These are phyloP conservation scores for Suillus occidentalis DNA, from an alignment of 768 basidiomycete genomes.

Conservation along the genomic window DNA sequence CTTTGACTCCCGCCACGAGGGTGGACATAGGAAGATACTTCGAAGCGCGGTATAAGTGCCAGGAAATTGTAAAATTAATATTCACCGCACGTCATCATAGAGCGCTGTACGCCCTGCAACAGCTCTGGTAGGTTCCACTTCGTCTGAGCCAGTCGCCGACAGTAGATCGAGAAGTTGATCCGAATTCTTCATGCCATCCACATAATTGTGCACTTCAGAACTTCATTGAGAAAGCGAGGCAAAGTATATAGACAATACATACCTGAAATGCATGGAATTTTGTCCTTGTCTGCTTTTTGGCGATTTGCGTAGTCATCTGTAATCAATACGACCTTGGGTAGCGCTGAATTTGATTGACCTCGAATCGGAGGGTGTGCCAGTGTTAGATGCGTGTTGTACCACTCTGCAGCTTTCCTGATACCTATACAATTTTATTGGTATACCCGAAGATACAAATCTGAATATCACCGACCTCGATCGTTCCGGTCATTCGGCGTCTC, in stretches of 20 bases:
- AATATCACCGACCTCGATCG: constrained; percentile 69
- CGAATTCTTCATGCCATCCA: constrained; percentile 68
- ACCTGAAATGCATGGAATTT: constrained; percentile 67
- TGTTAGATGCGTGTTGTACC: constrained; percentile 80
- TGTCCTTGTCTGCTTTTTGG: constrained; percentile 66
- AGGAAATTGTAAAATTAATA: neutral
- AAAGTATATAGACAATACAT: constrained; percentile 7
- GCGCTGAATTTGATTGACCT: constrained; percentile 42
- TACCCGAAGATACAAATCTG: neutral
- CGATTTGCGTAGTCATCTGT: constrained; percentile 90
- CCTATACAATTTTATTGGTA: constrained; percentile 44
- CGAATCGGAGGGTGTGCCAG: constrained; percentile 52
- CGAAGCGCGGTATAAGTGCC: neutral
- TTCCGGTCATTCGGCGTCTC: constrained; percentile 94
- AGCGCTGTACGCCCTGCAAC: constrained; percentile 53
- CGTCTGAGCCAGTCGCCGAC: constrained; percentile 62
- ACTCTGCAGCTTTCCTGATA: constrained; percentile 82
- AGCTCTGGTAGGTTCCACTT: constrained; percentile 62
- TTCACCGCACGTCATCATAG: constrained; percentile 67
- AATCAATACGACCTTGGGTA: constrained; percentile 73
- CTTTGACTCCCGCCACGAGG: constrained; percentile 80
- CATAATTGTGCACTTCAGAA: constrained; percentile 69
- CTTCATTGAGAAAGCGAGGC: neutral
- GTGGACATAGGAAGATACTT: constrained; percentile 80
- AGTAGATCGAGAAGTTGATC: constrained; percentile 79